phyloP scores from a whole-genome alignment of 192 early-diverging fungal species.

The Radiomyces spectabilis region DNA sequence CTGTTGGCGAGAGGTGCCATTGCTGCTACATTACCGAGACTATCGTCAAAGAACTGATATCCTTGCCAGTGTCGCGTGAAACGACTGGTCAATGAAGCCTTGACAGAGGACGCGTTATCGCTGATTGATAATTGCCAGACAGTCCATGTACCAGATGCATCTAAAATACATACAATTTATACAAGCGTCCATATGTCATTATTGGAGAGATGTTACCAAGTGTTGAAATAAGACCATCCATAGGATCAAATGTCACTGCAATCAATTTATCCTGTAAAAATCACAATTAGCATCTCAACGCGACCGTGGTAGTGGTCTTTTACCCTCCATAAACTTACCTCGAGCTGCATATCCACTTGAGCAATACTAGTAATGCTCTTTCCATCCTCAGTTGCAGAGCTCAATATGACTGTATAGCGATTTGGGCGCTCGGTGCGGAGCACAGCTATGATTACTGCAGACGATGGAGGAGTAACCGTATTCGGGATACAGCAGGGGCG shows the following conservation, averaged over 20 bases:
- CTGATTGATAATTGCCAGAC: constrained; percentile 20
- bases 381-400: constrained; percentile 36
- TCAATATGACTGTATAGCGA: constrained; percentile 16
- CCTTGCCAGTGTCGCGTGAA: constrained; percentile 6
- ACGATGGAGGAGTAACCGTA: constrained; percentile 28
- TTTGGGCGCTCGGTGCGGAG: constrained; percentile 2
- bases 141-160: constrained; percentile 14
- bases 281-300: no score
- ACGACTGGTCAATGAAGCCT: constrained; percentile 1
- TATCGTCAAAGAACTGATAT: constrained; percentile 4
- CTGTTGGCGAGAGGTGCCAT: constrained; percentile 31
- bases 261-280: constrained; percentile 6
- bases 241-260: constrained; percentile 14
- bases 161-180: not conserved
- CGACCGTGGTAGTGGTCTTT: no score
- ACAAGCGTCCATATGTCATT: no score
- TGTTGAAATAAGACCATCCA: constrained; percentile 8
- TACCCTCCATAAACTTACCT: not conserved
- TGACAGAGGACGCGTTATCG: constrained; percentile 16
- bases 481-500: constrained; percentile 34
- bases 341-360: constrained; percentile 22
- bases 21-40: not conserved
- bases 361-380: constrained; percentile 33
- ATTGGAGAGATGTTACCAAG: no score
- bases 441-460: constrained; percentile 30